Evolutionary conservation across 176 grass and related monocot genomes (phyloP), one percentile per base, ranked within the genome.

Genomic region (Carex kokanica): DNA sequence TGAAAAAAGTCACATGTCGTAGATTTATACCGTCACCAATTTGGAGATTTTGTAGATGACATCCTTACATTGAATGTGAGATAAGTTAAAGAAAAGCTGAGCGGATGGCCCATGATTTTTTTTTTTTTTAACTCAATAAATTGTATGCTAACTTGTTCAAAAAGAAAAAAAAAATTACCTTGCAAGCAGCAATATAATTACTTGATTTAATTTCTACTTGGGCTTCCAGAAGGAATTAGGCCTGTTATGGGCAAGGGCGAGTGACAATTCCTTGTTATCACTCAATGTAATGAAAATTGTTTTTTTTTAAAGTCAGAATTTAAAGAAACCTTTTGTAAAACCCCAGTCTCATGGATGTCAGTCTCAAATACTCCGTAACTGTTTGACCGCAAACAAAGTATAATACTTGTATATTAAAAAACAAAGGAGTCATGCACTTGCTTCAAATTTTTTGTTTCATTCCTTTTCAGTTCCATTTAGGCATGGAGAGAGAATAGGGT

Each of bases 401-500:
- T 18, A 71, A 71, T n/a, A 71, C 36, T 45, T 41, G 38, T 75
- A 23, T 29, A 32, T 16, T 16, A 25, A 49, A 74, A 17, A 13
- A 7, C 5, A 74, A 52, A 74, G 1, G 49, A 27, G 45, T 24
- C 47, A 55, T 54, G 43, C 4, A 54, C 45, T 75, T 54, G 72
- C 23, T 75, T 55, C 14, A 56, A 82, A 55, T 60, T 79, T 57
- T 83, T 72, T 4, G 70, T 78, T 78, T 68, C 13, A 6, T 43
- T 88, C 18, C 29, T 78, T 78, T 63, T 63, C 86, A 98, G 95
- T 98, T 83, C 93, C 95, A 88, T 98, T 98, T 88, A 98, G 93
- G 86, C 95, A 93, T 83, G 95, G 95, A 27, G 95, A 98, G 86
- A 93, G 95, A 60, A 98, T 98, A 88, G 95, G 95, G 57, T 98